phyloP scores from a whole-genome alignment of 225 moss, liverwort and hornwort species.

The Pseudoscleropodium purum region DNA sequence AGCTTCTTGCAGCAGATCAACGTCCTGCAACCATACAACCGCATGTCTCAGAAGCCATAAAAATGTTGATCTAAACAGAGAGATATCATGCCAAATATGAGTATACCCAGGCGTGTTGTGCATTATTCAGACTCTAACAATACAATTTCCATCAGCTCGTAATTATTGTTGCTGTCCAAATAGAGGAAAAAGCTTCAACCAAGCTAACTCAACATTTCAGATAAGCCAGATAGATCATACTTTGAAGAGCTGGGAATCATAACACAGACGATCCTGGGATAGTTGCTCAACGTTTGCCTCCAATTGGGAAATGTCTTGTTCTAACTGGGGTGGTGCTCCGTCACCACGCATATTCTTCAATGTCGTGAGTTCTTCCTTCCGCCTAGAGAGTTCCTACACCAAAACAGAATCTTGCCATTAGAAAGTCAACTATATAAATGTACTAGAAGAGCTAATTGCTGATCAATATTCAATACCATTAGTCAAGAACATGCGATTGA shows the following conservation, averaged over 20 bases:
- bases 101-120: background rate
- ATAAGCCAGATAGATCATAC: conserved; percentile 21
- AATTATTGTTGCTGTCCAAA: background rate
- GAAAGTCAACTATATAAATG: background rate
- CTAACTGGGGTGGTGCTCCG: conserved; percentile 62
- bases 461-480: background rate
- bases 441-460: background rate
- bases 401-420: background rate
- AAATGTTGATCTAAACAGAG: background rate
- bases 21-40: conserved; percentile 61
- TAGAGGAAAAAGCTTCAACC: background rate
- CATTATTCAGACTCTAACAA: background rate
- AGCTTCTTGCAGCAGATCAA: conserved; percentile 63
- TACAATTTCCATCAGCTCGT: background rate
- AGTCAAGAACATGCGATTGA: background rate
- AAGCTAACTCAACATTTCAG: background rate
- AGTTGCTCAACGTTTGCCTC: conserved; percentile 70
- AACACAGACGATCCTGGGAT: conserved; percentile 80
- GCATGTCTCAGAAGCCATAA: background rate
- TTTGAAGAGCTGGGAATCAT: conserved; percentile 76
- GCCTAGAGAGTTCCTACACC: conserved; percentile 66
- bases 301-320: conserved; percentile 62
- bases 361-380: conserved; percentile 59
- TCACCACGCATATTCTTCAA: conserved; percentile 47
- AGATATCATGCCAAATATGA: background rate